phyloP scores from a whole-genome alignment of 1,284 basidiomycete species.

The Chalciporus sp. region DNA sequence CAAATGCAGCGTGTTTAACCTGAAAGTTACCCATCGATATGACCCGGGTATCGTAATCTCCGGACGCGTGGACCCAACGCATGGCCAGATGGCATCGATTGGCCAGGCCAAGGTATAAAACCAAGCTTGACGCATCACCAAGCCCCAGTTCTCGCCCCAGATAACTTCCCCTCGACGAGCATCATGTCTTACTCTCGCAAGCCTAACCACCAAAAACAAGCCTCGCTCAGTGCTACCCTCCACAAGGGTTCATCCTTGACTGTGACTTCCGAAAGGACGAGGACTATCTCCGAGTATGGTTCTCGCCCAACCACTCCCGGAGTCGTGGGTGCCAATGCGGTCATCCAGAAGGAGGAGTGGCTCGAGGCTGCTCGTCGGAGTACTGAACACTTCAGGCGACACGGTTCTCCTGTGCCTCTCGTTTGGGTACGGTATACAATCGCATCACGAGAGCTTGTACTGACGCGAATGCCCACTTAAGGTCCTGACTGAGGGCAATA shows the following conservation, averaged over 20 bases:
- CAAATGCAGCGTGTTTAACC: constrained; percentile 23
- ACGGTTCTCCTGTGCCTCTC: constrained; percentile 33
- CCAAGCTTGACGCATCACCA: not conserved
- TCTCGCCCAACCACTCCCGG: constrained; percentile 22
- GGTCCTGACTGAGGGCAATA: constrained; percentile 33
- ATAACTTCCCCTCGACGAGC: not conserved
- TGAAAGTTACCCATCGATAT: constrained; percentile 3
- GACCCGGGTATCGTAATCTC: not conserved
- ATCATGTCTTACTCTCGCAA: constrained; percentile 25
- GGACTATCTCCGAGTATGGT: constrained; percentile 24
- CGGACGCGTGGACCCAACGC: not conserved
- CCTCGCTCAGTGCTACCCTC: not conserved
- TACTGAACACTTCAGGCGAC: constrained; percentile 30
- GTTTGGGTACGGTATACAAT: constrained; percentile 27
- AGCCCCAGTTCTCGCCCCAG: not conserved
- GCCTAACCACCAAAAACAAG: constrained; percentile 3
- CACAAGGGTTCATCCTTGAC: constrained; percentile 15
- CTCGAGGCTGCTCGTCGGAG: constrained; percentile 31
- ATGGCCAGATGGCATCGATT: not conserved
- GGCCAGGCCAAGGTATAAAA: constrained; percentile 22
- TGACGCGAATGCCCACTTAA: not conserved
- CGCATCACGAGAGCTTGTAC: not conserved
- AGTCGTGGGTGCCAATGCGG: constrained; percentile 12
- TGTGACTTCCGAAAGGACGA: constrained; percentile 17
- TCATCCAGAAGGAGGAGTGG: constrained; percentile 32